phyloP scores from a whole-genome alignment of 305 asterid species.

The Euphrasia arctica region DNA sequence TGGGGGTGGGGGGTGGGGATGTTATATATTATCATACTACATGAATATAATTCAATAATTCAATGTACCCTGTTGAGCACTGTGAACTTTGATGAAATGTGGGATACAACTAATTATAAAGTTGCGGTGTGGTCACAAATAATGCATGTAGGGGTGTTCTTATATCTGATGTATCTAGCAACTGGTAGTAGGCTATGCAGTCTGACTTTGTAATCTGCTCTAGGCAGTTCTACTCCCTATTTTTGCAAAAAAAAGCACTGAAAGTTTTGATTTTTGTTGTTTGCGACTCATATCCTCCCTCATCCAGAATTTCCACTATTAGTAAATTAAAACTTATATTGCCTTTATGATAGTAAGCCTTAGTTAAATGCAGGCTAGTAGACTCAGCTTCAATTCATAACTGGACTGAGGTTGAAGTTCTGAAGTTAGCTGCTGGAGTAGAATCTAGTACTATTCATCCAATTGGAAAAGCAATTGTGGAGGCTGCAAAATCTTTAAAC shows the following conservation, averaged over 20 bases:
- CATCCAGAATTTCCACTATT: constrained; percentile 11
- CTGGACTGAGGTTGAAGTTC: constrained; percentile 82
- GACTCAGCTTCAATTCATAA: constrained; percentile 37
- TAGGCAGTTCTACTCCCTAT: not conserved
- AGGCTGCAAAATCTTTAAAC: constrained; percentile 69
- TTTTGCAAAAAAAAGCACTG: not conserved
- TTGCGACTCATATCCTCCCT: not conserved
- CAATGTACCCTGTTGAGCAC: not conserved
- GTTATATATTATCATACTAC: not conserved
- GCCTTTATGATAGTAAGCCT: constrained; percentile 26
- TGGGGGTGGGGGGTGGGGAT: too few species aligned
- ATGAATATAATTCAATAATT: not conserved
- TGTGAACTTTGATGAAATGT: too few species aligned
- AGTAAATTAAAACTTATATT: constrained; percentile 7
- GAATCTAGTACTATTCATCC: constrained; percentile 95
- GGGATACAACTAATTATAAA: too few species aligned
- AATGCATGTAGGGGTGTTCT: too few species aligned
- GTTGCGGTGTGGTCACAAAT: too few species aligned
- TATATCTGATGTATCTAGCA: too few species aligned
- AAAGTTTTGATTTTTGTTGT: not conserved
- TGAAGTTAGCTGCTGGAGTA: constrained; percentile 92
- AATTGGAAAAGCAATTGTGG: constrained; percentile 91
- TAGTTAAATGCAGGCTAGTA: constrained; percentile 48
- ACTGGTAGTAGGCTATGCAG: too few species aligned
- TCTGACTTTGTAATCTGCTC: not conserved